Percentiles rank a stretch among this genome's conserved stretches.
Evolutionary conservation across 2,329 filamentous ascomycete genomes (phyloP).

Genomic region (Microdochium bolleyi): DNA sequence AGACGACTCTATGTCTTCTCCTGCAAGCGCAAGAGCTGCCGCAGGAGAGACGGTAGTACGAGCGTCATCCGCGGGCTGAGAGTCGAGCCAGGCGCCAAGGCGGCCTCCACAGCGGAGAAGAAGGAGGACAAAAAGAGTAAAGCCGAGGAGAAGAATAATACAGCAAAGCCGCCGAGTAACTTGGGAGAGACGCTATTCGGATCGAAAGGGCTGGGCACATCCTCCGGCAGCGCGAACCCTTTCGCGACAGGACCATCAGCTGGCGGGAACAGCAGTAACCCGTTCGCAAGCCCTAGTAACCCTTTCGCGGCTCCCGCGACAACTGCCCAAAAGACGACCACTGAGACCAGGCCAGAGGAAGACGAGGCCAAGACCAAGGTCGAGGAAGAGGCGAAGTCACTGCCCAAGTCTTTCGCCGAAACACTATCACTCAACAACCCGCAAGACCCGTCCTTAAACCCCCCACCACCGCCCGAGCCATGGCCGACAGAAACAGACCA

Average conservation of each 20-base stretch:
- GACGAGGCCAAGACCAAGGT: slow-evolving; percentile 14
- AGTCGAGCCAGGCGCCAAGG: slow-evolving; percentile 23
- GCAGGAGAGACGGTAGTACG: slow-evolving; percentile 75
- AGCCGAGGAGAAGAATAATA: slow-evolving; percentile 19
- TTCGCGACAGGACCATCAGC: slow-evolving; percentile 43
- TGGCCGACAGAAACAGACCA: slow-evolving; percentile 66
- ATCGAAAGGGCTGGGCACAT: slow-evolving; percentile 37
- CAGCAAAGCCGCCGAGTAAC: slow-evolving; percentile 26
- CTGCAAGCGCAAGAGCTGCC: slow-evolving; percentile 71
- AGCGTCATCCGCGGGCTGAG: slow-evolving; percentile 65
- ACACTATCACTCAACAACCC: slow-evolving; percentile 65
- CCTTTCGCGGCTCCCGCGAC: slow-evolving; percentile 8
- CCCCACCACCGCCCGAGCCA: slow-evolving; percentile 47
- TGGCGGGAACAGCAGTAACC: slow-evolving; percentile 37
- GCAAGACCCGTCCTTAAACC: slow-evolving; percentile 22
- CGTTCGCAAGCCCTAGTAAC: slow-evolving; percentile 47
- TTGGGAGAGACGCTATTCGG: slow-evolving; percentile 67
- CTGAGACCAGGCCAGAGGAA: slow-evolving; percentile 5
- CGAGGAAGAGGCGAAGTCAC: slow-evolving; percentile 16
- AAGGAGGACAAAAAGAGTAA: slow-evolving; percentile 24
- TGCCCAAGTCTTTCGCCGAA: slow-evolving; percentile 61
- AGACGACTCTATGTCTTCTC: slow-evolving; percentile 80
- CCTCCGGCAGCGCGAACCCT: slow-evolving; percentile 40
- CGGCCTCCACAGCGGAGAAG: slow-evolving; percentile 14
- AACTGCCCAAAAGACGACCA: not conserved